A percentile compares a stretch with the other conserved stretches of the same genome.
phyloP scores from a whole-genome alignment of 805 yeast species.

The Starmera amethionina region DNA sequence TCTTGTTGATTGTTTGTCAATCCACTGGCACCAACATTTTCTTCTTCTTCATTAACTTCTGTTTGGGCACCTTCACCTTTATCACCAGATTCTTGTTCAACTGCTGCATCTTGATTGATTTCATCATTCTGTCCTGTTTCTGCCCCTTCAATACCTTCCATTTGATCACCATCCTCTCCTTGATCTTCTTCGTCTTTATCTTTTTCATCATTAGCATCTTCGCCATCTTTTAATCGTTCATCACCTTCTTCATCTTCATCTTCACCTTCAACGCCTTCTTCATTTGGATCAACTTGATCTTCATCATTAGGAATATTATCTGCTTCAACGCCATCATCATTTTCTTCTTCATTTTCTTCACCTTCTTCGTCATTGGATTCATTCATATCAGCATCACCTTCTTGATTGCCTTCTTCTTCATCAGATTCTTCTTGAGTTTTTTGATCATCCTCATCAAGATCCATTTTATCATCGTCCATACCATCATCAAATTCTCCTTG shows the following conservation, averaged over 20 bases:
- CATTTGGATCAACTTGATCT: conserved; percentile 22
- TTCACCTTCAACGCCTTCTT: conserved; percentile 17
- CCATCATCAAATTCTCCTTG: conserved; percentile 32
- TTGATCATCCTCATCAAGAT: conserved; percentile 24
- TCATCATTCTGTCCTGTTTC: conserved; percentile 35
- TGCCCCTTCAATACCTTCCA: conserved; percentile 48
- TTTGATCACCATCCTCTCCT: conserved; percentile 31
- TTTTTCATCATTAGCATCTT: conserved; percentile 21
- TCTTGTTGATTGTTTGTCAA: conserved; percentile 34
- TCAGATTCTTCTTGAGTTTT: conserved; percentile 25
- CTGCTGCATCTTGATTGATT: conserved; percentile 47
- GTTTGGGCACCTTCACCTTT: conserved; percentile 54
- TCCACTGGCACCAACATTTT: conserved; percentile 63
- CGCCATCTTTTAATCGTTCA: conserved; percentile 22
- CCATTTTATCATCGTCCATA: conserved; percentile 23
- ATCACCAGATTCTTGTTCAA: conserved; percentile 50
- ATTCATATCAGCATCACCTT: conserved; percentile 18
- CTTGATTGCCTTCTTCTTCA: conserved; percentile 21
- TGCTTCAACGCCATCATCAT: conserved; percentile 15
- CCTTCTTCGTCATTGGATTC: conserved; percentile 24
- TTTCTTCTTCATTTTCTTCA: conserved; percentile 17
- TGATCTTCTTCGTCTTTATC: conserved; percentile 31
- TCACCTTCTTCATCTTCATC: conserved; percentile 21
- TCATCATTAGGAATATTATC: conserved; percentile 24
- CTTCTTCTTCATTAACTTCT: conserved; percentile 45